Evolutionary conservation across 805 yeast genomes (phyloP).

Genomic region (Torulaspora gathmanii): DNA sequence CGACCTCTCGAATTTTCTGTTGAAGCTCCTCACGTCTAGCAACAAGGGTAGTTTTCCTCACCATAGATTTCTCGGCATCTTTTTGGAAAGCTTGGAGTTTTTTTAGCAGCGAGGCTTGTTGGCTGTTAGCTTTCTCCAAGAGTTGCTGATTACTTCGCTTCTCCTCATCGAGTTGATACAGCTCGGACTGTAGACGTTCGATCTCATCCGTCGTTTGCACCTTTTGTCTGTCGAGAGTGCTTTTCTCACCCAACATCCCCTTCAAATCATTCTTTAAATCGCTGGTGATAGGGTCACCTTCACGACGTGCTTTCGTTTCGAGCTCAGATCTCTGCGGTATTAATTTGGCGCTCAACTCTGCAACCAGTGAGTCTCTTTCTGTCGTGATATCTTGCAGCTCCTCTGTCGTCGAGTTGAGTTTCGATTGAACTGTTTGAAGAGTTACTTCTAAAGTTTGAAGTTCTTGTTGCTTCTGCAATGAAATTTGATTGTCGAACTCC

Average conservation of each 20-base stretch:
- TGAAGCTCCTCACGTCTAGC: slow-evolving; percentile 67
- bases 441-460: slow-evolving; percentile 40
- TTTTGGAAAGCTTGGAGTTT: slow-evolving; percentile 60
- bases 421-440: slow-evolving; percentile 45
- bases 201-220: slow-evolving; percentile 35
- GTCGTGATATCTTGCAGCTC: slow-evolving; percentile 23
- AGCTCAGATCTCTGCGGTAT: slow-evolving; percentile 48
- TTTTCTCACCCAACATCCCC: slow-evolving; percentile 31
- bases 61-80: slow-evolving; percentile 56
- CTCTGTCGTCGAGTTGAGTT: slow-evolving; percentile 36
- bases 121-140: slow-evolving; percentile 49
- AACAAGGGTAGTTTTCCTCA: slow-evolving; percentile 55
- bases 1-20: slow-evolving; percentile 71
- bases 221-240: slow-evolving; percentile 25
- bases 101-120: slow-evolving; percentile 50
- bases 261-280: slow-evolving; percentile 21
- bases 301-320: slow-evolving; percentile 19
- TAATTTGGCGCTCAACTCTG: slow-evolving; percentile 56
- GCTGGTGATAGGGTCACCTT: slow-evolving; percentile 12
- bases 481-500: slow-evolving; percentile 50
- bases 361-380: slow-evolving; percentile 37
- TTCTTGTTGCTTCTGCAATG: slow-evolving; percentile 44
- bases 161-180: slow-evolving; percentile 28
- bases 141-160: slow-evolving; percentile 36
- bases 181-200: slow-evolving; percentile 23